phyloP scores from a whole-genome alignment of 2,329 filamentous ascomycete genomes.

The Westerdykella ornata region DNA sequence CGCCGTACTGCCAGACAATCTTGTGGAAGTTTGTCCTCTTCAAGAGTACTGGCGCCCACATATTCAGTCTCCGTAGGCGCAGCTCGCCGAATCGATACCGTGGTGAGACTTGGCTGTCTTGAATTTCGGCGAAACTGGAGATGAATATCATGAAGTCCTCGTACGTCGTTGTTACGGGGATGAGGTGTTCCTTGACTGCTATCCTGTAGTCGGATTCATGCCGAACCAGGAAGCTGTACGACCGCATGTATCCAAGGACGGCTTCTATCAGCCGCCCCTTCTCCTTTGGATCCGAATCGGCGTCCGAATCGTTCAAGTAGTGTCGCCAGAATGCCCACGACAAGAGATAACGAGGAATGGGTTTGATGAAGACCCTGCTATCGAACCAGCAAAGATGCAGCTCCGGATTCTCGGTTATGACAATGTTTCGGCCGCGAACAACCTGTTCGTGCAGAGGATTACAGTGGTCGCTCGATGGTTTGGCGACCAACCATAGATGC shows the following conservation, averaged over 20 bases:
- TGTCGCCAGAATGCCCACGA: conserved; percentile 16
- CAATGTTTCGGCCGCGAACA: conserved; percentile 14
- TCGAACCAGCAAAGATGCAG: conserved; percentile 17
- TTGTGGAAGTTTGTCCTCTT: conserved; percentile 19
- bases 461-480: conserved; percentile 13
- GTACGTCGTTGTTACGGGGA: conserved; percentile 17
- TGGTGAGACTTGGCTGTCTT: conserved; percentile 27
- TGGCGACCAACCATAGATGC: conserved; percentile 15
- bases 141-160: conserved; percentile 14
- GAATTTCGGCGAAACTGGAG: conserved; percentile 15
- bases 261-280: conserved; percentile 11
- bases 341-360: conserved; percentile 16
- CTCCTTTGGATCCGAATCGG: too few relatives aligned
- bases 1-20: conserved; percentile 30
- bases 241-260: conserved; percentile 35
- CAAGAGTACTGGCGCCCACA: conserved; percentile 36
- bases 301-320: too few relatives aligned
- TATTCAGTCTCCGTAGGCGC: conserved; percentile 41
- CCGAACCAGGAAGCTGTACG: conserved; percentile 39
- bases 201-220: conserved; percentile 37
- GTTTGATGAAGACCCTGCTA: conserved; percentile 17
- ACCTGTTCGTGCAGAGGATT: conserved; percentile 14
- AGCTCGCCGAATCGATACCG: conserved; percentile 43
- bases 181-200: conserved; percentile 18
- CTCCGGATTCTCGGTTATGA: conserved; percentile 13